A percentile compares a stretch with the other conserved stretches of the same genome.
These are phyloP conservation scores for Globisporangium emineosum DNA, from an alignment of 352 stramenopile genomes.

Conservation along the genomic window DNA sequence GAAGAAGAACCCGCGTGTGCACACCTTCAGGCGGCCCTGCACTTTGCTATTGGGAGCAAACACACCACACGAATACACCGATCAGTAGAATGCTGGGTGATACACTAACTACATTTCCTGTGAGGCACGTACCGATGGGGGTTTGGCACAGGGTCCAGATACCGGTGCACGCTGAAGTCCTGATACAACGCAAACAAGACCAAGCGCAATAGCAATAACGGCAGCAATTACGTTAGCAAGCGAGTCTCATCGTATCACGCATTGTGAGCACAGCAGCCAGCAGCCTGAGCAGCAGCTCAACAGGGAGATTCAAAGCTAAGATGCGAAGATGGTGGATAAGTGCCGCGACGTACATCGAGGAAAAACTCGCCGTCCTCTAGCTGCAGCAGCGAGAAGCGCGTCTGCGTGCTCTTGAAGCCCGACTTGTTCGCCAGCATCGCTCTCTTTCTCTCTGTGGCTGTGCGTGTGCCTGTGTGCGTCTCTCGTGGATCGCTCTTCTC, in stretches of 20 bases:
- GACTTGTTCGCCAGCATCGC: slow-evolving; percentile 20
- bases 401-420: slow-evolving; percentile 25
- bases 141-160: slow-evolving; percentile 52
- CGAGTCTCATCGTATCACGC: not conserved
- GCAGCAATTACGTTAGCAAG: slow-evolving; percentile 10
- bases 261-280: not conserved
- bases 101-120: not conserved
- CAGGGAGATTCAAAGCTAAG: not conserved
- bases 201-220: not conserved
- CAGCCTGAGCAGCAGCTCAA: not conserved
- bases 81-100: not conserved
- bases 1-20: slow-evolving; percentile 90
- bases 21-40: slow-evolving; percentile 84
- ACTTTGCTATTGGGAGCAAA: slow-evolving; percentile 43
- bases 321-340: not conserved
- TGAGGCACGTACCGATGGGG: slow-evolving; percentile 37
- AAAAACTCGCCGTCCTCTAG: slow-evolving; percentile 95
- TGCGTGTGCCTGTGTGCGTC: not conserved
- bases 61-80: slow-evolving; percentile 2
- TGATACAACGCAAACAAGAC: slow-evolving; percentile 17
- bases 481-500: no score
- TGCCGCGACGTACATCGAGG: slow-evolving; percentile 68
- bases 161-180: slow-evolving; percentile 85
- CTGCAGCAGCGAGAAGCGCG: slow-evolving; percentile 91
- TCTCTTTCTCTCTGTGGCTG: not conserved